Evolutionary conservation across 768 basidiomycete genomes (phyloP).

Genomic region (Kwoniella mangroviensis): DNA sequence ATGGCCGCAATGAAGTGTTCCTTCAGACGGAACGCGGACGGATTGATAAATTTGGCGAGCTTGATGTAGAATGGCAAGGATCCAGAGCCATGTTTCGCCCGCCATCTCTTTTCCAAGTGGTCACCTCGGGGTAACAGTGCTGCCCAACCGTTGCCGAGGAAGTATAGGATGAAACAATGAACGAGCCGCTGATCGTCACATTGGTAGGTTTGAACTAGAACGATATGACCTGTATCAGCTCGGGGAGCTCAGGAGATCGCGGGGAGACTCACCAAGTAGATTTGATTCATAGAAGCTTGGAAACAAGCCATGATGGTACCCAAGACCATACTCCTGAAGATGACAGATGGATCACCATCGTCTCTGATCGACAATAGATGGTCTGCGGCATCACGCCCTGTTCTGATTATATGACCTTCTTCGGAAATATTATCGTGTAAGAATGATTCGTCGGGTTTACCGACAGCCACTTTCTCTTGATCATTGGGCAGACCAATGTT

Average conservation of each 20-base stretch:
- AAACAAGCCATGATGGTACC: constrained; percentile 67
- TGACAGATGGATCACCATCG: constrained; percentile 65
- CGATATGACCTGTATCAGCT: background rate
- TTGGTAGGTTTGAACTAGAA: constrained; percentile 65
- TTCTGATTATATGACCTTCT: constrained; percentile 14
- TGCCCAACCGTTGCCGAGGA: constrained; percentile 58
- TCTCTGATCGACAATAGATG: constrained; percentile 62
- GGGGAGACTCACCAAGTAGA: constrained; percentile 57
- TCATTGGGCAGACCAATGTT: background rate
- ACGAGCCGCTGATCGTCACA: constrained; percentile 64
- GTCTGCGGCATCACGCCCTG: constrained; percentile 12
- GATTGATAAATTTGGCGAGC: constrained; percentile 62
- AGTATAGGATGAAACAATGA: constrained; percentile 66
- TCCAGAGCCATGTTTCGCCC: background rate
- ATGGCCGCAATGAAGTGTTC: constrained; percentile 60
- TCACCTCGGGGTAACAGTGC: constrained; percentile 16
- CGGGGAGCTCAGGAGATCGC: background rate
- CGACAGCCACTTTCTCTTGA: background rate
- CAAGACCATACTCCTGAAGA: constrained; percentile 65
- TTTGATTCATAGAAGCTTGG: constrained; percentile 66
- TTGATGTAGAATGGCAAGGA: constrained; percentile 59
- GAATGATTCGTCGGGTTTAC: background rate
- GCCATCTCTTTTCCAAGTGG: background rate
- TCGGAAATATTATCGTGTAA: background rate
- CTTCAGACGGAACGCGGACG: constrained; percentile 66